Base-by-base conservation (phyloP, 257 asterid species). In the Przewalskia tangutica region DNA sequence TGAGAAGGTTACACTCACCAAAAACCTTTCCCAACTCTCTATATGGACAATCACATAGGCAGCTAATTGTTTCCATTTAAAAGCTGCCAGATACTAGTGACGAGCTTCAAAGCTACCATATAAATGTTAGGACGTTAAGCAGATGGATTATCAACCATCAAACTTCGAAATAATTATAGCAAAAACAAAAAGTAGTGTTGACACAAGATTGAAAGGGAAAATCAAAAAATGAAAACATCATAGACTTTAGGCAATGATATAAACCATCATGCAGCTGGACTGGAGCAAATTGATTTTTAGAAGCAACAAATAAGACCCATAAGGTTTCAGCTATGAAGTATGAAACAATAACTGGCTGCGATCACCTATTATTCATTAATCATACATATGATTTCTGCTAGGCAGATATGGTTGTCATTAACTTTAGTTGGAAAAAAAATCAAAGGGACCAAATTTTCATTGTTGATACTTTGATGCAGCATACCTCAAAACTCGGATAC, bases 401-500 rank as follows among this genome's bases (percentile, higher is more conserved):
- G 40, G 73, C 20, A 65, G 73, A 65, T 65, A 65, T 65, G 27
- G 48, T 7, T 65, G 48, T 14, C 48, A 34, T 65, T 14, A 34
- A 34, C 73, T 65, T 65, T 34, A 16, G 23, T 53, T 13, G 73
- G 20, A 65, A 65, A 14, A 34, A 13, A 12, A 13, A 53, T 53
- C 1, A 14, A 14, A 65, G 23, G 77, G 77, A 68, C 13, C 32
- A 18, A 8, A 59, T 68, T 18, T 70, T n/a, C 56, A 10, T n/a
- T 70, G 16, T 70, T 44, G 38, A 70, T 44, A 18, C 38, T 70
- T 70, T 6, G 38, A 18, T 18, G 38, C 32, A 82, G 38, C 83
- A 34, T 91, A 95, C 99, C 99, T 94, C 95, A 84, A 94, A 95
- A 86, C 93, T 88, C 36, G 97, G 93, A 86, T 89, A 95, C 54